Percentiles rank a stretch among this genome's conserved stretches.
phyloP scores from a whole-genome alignment of 1,284 basidiomycete species.

The Grifola frondosa region DNA sequence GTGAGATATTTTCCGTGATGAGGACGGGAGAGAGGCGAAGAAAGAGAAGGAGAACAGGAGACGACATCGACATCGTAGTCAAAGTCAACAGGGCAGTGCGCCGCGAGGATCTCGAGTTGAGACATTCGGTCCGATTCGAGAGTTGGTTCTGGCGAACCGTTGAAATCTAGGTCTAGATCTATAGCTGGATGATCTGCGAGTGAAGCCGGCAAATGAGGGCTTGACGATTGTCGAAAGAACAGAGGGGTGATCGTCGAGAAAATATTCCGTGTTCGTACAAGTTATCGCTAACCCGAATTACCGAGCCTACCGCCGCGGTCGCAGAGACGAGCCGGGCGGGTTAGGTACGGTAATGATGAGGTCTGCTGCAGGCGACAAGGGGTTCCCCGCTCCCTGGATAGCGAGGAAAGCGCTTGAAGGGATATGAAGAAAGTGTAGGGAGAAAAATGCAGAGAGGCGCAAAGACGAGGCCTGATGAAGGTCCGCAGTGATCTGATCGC shows the following conservation, averaged over 20 bases:
- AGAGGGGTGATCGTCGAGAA: conserved; percentile 16
- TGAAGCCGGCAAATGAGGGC: conserved; percentile 4
- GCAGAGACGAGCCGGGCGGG: conserved; percentile 59
- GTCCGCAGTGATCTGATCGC: conserved; percentile 14
- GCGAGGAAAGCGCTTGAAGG: conserved; percentile 64
- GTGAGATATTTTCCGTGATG: conserved; percentile 35
- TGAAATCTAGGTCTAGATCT: conserved; percentile 21
- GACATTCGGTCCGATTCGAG: conserved; percentile 46
- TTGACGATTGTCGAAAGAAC: conserved; percentile 12
- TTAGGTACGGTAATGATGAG: conserved; percentile 53
- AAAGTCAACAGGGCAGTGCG: conserved; percentile 50
- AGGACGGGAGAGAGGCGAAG: conserved; percentile 34
- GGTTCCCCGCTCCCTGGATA: conserved; percentile 67
- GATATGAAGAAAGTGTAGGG: conserved; percentile 16
- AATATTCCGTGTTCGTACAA: conserved; percentile 23
- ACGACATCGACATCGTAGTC: conserved; percentile 32
- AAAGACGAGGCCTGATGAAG: conserved; percentile 16
- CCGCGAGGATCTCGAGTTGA: conserved; percentile 54
- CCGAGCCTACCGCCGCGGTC: conserved; percentile 76
- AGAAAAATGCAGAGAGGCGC: conserved; percentile 22
- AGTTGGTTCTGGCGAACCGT: conserved; percentile 13
- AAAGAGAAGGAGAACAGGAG: conserved; percentile 28
- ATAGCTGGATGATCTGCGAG: conserved; percentile 11
- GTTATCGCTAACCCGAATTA: conserved; percentile 42
- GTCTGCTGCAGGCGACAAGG: conserved; percentile 53